Evolutionary conservation across 371 early-diverging fungal species (phyloP).

Genomic region (Syncephalis fuscata): DNA sequence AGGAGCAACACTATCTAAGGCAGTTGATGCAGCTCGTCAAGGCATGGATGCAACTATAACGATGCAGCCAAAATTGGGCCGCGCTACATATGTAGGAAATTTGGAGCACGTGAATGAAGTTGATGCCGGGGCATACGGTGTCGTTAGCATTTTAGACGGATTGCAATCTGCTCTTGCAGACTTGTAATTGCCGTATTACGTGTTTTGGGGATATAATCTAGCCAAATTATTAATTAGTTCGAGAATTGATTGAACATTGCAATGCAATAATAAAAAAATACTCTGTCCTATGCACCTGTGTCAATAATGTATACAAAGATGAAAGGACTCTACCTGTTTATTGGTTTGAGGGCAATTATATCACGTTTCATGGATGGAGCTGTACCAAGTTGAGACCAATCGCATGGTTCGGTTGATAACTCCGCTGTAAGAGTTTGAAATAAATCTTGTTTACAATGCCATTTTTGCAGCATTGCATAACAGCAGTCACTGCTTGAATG

Average conservation of each 20-base stretch:
- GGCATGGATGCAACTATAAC: constrained; percentile 38
- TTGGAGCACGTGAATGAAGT: constrained; percentile 15
- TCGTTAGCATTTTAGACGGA: background rate
- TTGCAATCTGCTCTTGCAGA: background rate
- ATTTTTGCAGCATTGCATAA: too few species aligned
- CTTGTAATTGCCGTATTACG: background rate
- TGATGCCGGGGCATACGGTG: background rate
- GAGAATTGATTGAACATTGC: background rate
- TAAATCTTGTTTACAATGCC: too few species aligned
- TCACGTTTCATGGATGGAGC: background rate
- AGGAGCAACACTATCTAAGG: constrained; percentile 10
- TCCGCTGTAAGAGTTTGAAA: too few species aligned
- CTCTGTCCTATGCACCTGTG: too few species aligned
- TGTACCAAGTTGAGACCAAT: background rate
- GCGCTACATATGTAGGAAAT: constrained; percentile 47
- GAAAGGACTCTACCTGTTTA: background rate
- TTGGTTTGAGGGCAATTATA: background rate
- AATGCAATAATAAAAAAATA: too few species aligned
- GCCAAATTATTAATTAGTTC: background rate
- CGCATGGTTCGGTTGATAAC: background rate
- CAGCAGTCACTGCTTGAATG: too few species aligned
- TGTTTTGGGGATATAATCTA: background rate
- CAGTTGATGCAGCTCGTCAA: constrained; percentile 28
- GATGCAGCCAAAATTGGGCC: constrained; percentile 43
- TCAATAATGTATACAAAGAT: background rate